Base-by-base conservation (phyloP, 371 early-diverging fungal genomes). In the Apophysomyces trapeziformis region DNA sequence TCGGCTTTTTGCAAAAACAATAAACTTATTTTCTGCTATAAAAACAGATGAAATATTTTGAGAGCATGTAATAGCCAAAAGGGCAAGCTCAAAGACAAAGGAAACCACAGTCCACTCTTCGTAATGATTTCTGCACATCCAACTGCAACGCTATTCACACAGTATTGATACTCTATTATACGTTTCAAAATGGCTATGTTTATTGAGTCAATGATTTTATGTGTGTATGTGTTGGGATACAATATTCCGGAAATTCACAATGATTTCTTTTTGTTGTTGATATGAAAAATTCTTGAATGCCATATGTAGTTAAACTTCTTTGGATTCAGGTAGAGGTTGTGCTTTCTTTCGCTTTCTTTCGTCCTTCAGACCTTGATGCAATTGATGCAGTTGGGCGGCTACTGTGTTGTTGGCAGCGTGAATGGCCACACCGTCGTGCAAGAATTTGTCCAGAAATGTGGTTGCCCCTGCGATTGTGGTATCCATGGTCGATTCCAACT, bases 361-460 rank as follows among this genome's bases (percentile, higher is more conserved):
- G 65, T 80, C 80, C 46, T 72, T 71, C 46, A 83, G 76, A 35
- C 79, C 80, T 65, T 77, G 74, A 45, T 79, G 73, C 16, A 83
- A 65, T 64, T 76, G 79, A 41, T 83, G 79, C 43, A 83, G 75
- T 67, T 83, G 84, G 21, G 84, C 74, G 35, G 80, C 74, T 4
- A 83, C 74, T 43, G 79, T 80, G 56, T 83, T 83, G 62, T 78
- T 79, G 59, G 84, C 77, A 45, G 84, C 77, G 58, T 83, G 84
- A 54, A 83, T 80, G 21, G 84, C 84, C 3, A 78, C 72, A 63
- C 76, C 79, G 13, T 83, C 76, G 45, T 83, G 84, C 21, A 83
- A 61, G 47, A 83, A 83, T 61, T 77, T 74, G 60, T 80, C 81
- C 26, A 83, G 72, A 46, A 75, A 65, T 11, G 69, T 45, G 5